Conservation (phyloP, 1,284 basidiomycete genomes). For the Athelia sp. region DNA sequence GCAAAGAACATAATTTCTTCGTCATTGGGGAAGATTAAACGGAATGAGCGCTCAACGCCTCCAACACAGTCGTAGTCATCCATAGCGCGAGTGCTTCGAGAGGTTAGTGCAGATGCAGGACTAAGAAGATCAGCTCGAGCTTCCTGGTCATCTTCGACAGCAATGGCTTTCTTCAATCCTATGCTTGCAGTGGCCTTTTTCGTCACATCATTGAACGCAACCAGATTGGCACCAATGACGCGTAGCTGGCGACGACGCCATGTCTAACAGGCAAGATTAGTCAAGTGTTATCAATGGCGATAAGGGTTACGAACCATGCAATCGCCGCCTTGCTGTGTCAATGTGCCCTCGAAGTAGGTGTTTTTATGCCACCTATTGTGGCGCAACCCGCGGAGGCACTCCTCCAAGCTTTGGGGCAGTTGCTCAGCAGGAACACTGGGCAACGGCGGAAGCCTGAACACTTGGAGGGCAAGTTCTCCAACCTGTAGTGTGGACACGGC, state of each 20-base stretch:
- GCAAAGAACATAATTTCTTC: slow-evolving; percentile 89
- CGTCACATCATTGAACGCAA: slow-evolving; percentile 94
- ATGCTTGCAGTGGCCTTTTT: slow-evolving; percentile 89
- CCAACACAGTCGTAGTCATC: slow-evolving; percentile 71
- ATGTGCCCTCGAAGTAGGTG: slow-evolving; percentile 86
- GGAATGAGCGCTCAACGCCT: slow-evolving; percentile 82
- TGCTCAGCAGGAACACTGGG: slow-evolving; percentile 75
- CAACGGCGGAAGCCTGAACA: slow-evolving; percentile 87
- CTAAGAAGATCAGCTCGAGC: slow-evolving; percentile 38
- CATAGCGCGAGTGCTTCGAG: slow-evolving; percentile 33
- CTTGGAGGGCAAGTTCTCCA: slow-evolving; percentile 80
- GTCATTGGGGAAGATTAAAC: slow-evolving; percentile 74
- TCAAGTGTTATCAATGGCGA: slow-evolving; percentile 1
- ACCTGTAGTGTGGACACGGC: slow-evolving; percentile 56
- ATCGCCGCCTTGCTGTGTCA: slow-evolving; percentile 96
- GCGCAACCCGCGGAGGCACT: slow-evolving; percentile 84
- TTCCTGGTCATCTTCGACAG: slow-evolving; percentile 74
- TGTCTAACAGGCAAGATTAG: slow-evolving; percentile 40
- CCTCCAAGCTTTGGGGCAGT: slow-evolving; percentile 88
- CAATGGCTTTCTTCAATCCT: slow-evolving; percentile 80
- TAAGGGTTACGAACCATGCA: slow-evolving; percentile 60
- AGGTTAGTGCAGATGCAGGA: slow-evolving; percentile 34
- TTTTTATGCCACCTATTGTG: slow-evolving; percentile 90
- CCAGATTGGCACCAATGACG: slow-evolving; percentile 80
- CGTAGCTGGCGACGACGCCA: slow-evolving; percentile 88